A percentile compares a stretch with the other conserved stretches of the same genome.
Conservation (phyloP, 352 stramenopile genomes). For the Globisporangium echinulatum region DNA sequence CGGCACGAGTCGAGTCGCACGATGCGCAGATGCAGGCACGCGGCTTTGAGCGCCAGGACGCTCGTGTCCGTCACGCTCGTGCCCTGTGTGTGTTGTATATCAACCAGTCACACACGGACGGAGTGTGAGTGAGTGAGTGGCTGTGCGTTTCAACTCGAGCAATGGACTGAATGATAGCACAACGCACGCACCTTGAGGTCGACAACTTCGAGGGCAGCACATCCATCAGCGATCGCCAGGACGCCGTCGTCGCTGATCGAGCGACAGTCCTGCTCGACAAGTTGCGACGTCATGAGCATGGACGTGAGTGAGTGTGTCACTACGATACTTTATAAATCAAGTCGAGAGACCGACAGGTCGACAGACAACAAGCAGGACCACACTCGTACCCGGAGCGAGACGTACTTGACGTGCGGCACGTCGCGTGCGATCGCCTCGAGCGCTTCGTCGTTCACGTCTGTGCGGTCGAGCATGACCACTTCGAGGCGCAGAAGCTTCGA, state of each 20-base stretch:
- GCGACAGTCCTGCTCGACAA: conserved; percentile 37
- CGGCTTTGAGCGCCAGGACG: conserved; percentile 30
- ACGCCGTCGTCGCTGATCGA: conserved; percentile 40
- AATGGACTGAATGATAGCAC: no score
- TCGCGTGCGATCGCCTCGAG: conserved; percentile 27
- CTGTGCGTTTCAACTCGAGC: no score
- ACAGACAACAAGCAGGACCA: background rate
- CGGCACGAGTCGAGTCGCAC: conserved; percentile 69
- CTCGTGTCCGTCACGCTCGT: conserved; percentile 43
- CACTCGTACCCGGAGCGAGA: conserved; percentile 51
- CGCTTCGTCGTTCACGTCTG: conserved; percentile 36
- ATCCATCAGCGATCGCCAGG: conserved; percentile 23
- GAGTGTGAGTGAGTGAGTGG: no score
- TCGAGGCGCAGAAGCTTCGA: conserved; percentile 28
- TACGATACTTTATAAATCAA: background rate
- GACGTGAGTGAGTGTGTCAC: no score
- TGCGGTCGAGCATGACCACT: conserved; percentile 63
- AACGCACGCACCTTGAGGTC: conserved; percentile 45
- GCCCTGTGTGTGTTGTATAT: conserved; percentile 19
- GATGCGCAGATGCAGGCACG: conserved; percentile 34
- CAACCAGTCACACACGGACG: no score
- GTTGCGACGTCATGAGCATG: no score
- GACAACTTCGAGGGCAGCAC: conserved; percentile 36
- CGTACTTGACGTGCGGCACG: conserved; percentile 37
- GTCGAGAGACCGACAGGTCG: background rate